Base-by-base conservation (phyloP, 164 flowering plant genomes). In the Nelumbo lutea region DNA sequence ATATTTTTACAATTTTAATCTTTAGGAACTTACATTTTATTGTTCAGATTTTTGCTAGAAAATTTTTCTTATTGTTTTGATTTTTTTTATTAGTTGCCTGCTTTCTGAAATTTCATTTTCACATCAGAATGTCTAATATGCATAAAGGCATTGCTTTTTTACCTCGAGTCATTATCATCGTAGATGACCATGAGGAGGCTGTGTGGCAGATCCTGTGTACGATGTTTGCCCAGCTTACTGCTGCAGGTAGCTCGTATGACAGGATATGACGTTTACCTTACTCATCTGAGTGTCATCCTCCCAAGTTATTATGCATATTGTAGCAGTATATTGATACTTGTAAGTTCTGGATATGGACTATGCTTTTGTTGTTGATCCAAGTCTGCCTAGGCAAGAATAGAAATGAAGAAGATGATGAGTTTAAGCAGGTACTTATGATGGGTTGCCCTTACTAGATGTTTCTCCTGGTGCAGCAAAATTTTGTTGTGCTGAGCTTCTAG, bases 361-460 rank as follows among this genome's bases (percentile, higher is more conserved):
- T 39, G 38, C 2, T 4, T 27, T 66, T 10, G 1, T 43, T 15
- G 14, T 42, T 52, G 45, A 68, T 68, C 15, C 9, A 27, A 59
- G 61, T 15, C 8, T 43, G 1, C 4, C 40, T 43, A 64, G 64
- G n/a, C 9, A 61, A 48, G 69, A 72, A 78, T 77, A 70, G 83
- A 80, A 87, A 75, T 73, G 78, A 61, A 67, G 82, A 81, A 78
- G 53, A 66, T 83, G 90, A 87, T 85, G 86, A 87, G 68, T 40
- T 74, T 68, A 70, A 79, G 84, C 91, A 83, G 90, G 88, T 87
- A 83, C 87, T 87, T 85, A 75, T 77, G 86, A 87, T 83, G 74
- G 77, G 76, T 77, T 76, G 65, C 71, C 69, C 69, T 72, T 45
- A 71, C 82, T 73, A 62, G 81, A 77, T 81, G 80, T 80, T 69